Conservation (phyloP, 192 early-diverging fungal genomes). For the Coemansia javaensis region DNA sequence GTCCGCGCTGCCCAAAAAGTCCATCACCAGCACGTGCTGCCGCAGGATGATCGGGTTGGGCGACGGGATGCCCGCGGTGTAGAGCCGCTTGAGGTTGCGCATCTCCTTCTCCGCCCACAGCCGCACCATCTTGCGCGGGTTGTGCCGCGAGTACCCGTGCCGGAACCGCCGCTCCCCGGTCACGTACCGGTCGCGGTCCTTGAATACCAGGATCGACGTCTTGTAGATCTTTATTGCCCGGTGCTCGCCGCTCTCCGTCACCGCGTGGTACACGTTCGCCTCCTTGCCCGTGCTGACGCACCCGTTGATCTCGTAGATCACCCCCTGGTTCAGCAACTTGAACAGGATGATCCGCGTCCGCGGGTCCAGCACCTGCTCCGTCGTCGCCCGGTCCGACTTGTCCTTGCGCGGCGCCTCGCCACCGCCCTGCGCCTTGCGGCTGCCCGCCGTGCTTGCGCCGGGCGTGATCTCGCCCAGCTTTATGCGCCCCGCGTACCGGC, state of each 20-base stretch:
- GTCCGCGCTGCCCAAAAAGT: conserved; percentile 83
- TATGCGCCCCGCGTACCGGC: conserved; percentile 67
- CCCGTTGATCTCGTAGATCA: conserved; percentile 92
- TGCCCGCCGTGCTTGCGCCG: conserved; percentile 10
- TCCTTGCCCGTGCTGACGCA: conserved; percentile 98
- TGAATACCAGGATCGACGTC: conserved; percentile 95
- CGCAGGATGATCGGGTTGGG: conserved; percentile 82
- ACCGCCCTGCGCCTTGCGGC: conserved; percentile 40
- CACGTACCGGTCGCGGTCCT: conserved; percentile 97
- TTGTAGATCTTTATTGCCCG: conserved; percentile 97
- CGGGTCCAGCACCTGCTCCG: conserved; percentile 97
- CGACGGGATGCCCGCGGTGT: conserved; percentile 78
- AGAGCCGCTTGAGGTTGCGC: conserved; percentile 91
- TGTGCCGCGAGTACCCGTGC: conserved; percentile 88
- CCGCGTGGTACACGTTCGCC: conserved; percentile 97
- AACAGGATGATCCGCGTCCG: conserved; percentile 96
- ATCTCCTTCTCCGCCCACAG: conserved; percentile 99
- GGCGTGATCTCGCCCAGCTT: conserved; percentile 49
- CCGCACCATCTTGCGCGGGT: conserved; percentile 98
- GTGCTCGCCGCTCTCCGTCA: conserved; percentile 75
- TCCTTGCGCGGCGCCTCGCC: conserved; percentile 57
- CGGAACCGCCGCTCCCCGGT: conserved; percentile 92
- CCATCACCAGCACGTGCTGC: conserved; percentile 95
- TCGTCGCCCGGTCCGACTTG: conserved; percentile 92
- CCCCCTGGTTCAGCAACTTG: conserved; percentile 85